phyloP scores from a whole-genome alignment of 306 rosid species.

The Pyrus betulifolia region DNA sequence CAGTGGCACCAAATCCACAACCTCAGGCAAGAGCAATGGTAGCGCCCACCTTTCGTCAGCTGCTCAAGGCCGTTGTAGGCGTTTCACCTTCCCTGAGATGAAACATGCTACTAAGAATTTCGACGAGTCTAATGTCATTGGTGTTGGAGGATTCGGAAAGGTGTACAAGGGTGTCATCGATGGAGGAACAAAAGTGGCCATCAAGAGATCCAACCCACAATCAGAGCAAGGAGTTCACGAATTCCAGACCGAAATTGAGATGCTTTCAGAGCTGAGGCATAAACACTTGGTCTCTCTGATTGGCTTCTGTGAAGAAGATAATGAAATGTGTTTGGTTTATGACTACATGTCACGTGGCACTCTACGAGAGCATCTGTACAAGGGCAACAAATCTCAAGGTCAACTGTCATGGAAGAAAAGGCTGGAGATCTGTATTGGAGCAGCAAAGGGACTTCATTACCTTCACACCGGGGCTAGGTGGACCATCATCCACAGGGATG shows the following conservation, averaged over 20 bases:
- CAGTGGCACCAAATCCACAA: constrained; percentile 31
- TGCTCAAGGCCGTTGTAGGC: constrained; percentile 46
- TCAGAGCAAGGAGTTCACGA: constrained; percentile 52
- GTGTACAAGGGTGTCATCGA: constrained; percentile 44
- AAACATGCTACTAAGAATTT: constrained; percentile 37
- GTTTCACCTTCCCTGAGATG: constrained; percentile 35
- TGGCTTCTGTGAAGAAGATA: constrained; percentile 47
- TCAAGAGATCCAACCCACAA: constrained; percentile 44
- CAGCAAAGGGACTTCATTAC: constrained; percentile 54
- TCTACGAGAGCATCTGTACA: constrained; percentile 41
- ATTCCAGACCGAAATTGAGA: constrained; percentile 48
- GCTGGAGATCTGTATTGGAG: constrained; percentile 50
- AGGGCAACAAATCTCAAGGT: constrained; percentile 31
- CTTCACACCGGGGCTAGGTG: constrained; percentile 52
- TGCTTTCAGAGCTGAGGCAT: constrained; percentile 52
- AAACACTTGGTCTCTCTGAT: constrained; percentile 44
- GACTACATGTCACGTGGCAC: constrained; percentile 46
- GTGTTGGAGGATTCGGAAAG: constrained; percentile 53
- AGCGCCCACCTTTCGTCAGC: constrained; percentile 23
- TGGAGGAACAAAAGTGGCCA: constrained; percentile 38
- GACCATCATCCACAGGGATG: constrained; percentile 51
- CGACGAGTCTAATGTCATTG: constrained; percentile 38
- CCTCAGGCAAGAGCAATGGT: constrained; percentile 36
- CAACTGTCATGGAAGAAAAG: constrained; percentile 41
- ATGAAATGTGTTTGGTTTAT: constrained; percentile 47